phyloP scores from a whole-genome alignment of 495 filamentous ascomycete genomes.

The Endocarpon pusillum region DNA sequence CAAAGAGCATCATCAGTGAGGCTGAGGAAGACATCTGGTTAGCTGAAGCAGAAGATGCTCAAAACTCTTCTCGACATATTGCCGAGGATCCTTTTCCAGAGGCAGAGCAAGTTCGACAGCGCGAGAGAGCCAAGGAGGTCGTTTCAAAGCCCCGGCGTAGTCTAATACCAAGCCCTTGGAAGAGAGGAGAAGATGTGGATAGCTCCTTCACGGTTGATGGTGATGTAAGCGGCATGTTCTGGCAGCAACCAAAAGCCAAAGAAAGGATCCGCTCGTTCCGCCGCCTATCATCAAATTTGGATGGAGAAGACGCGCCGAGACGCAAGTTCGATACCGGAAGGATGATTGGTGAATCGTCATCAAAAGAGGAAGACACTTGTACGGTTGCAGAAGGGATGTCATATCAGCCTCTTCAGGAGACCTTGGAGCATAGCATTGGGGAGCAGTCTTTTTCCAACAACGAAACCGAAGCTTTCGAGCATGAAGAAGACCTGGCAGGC shows the following conservation, averaged over 20 bases:
- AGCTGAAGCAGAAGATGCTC: too few species aligned
- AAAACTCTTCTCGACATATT: too few species aligned
- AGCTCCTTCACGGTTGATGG: background rate
- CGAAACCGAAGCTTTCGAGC: background rate
- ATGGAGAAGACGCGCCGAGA: background rate
- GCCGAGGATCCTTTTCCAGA: background rate
- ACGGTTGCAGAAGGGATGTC: background rate
- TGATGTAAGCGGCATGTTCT: background rate
- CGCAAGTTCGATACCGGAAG: background rate
- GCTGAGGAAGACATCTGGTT: constrained; percentile 22
- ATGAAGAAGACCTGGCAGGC: constrained; percentile 4
- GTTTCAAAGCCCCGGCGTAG: background rate
- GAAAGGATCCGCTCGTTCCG: too few species aligned
- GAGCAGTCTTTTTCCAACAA: too few species aligned
- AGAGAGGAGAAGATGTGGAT: constrained; percentile 1
- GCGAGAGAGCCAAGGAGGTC: background rate
- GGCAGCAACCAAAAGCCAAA: background rate
- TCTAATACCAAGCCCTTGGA: constrained; percentile 1
- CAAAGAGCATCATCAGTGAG: constrained; percentile 2
- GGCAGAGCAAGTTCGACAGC: background rate
- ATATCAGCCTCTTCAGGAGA: background rate
- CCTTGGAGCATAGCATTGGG: background rate
- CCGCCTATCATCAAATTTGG: background rate
- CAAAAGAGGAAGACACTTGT: background rate
- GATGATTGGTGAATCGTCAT: background rate